Conservation (phyloP, 106 monocot genomes). For the Chionographis japonica region DNA sequence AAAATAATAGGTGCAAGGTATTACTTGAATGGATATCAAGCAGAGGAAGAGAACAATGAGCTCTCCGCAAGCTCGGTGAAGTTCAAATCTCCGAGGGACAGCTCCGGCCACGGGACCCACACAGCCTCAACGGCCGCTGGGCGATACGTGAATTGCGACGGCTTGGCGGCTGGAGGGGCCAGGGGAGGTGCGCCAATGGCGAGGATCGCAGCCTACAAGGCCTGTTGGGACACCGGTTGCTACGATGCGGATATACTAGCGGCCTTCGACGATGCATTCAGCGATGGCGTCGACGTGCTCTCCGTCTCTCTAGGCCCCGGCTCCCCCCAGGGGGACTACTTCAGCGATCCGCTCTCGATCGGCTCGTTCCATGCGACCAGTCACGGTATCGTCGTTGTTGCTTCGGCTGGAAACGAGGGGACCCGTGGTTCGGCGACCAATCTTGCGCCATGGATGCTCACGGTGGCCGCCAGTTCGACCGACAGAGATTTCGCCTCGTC, state of each 20-base stretch:
- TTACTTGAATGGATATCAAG: constrained; percentile 63
- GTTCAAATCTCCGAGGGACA: constrained; percentile 85
- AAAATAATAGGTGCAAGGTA: constrained; percentile 83
- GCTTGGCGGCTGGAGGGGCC: constrained; percentile 60
- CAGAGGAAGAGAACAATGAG: constrained; percentile 31
- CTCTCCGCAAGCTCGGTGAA: constrained; percentile 8
- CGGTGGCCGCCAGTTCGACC: constrained; percentile 79
- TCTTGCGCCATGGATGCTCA: constrained; percentile 95
- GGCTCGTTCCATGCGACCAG: constrained; percentile 84
- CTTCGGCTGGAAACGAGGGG: constrained; percentile 82
- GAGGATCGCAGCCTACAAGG: constrained; percentile 81
- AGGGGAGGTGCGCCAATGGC: constrained; percentile 85
- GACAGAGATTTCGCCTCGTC: constrained; percentile 76
- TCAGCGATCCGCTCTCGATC: constrained; percentile 76
- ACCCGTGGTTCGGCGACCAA: constrained; percentile 69
- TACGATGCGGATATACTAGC: constrained; percentile 90
- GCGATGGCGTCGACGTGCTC: constrained; percentile 79
- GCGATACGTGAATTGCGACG: constrained; percentile 50
- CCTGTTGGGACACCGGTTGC: constrained; percentile 88
- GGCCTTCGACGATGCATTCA: constrained; percentile 85
- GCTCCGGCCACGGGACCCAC: constrained; percentile 85
- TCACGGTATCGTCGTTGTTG: constrained; percentile 70
- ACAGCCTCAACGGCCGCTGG: constrained; percentile 90
- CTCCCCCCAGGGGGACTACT: constrained; percentile 72
- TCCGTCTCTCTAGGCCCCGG: constrained; percentile 79